A percentile compares a stretch with the other conserved stretches of the same genome.
phyloP scores from a whole-genome alignment of 176 grass and related monocot genomes.

The Carex cristatella region DNA sequence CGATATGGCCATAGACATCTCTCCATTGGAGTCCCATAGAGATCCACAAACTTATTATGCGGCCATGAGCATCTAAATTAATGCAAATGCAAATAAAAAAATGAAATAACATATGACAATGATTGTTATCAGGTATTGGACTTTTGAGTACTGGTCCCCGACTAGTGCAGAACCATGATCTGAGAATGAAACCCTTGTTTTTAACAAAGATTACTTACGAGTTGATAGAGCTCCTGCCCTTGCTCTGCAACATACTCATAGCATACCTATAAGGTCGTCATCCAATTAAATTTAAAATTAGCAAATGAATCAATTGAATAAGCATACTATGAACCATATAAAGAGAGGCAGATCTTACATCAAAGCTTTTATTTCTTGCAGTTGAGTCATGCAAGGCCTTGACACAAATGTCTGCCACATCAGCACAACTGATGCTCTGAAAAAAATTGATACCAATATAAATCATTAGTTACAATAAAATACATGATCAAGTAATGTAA shows the following conservation, averaged over 20 bases:
- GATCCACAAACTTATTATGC: neutral
- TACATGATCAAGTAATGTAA: slow-evolving; percentile 1
- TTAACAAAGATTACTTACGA: slow-evolving; percentile 48
- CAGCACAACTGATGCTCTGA: slow-evolving; percentile 89
- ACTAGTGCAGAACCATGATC: neutral
- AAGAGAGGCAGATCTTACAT: slow-evolving; percentile 50
- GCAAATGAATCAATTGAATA: neutral
- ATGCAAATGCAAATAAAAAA: slow-evolving; percentile 2
- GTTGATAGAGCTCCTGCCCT: slow-evolving; percentile 79
- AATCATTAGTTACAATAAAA: neutral
- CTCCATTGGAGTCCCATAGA: neutral
- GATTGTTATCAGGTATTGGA: neutral
- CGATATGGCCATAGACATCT: neutral
- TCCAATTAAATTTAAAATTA: slow-evolving; percentile 9
- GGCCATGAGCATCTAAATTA: neutral
- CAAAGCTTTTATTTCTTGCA: slow-evolving; percentile 98
- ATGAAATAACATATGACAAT: neutral
- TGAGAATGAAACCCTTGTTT: neutral
- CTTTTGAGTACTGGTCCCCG: neutral
- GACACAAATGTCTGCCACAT: slow-evolving; percentile 97
- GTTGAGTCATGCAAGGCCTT: slow-evolving; percentile 97
- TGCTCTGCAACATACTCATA: slow-evolving; percentile 87
- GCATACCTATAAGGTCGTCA: slow-evolving; percentile 51
- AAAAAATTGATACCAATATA: slow-evolving; percentile 27
- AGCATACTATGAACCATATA: neutral